Conservation (phyloP, 306 rosid species). For the peach (Prunus persica) region Prunus_persica_NCBIv2 NC_034014.1:22015501-22016000, state of each 20-base stretch:
- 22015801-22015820: not conserved
- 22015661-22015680: constrained; percentile 97
- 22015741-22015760: constrained; percentile 93
- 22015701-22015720: constrained; percentile 90
- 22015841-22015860: not conserved
- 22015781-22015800: not conserved
- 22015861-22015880: not conserved
- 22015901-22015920: not conserved
- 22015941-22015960: not conserved
- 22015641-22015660: constrained; percentile 85
- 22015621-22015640: constrained; percentile 92
- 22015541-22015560: constrained; percentile 88
- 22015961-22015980: not conserved
- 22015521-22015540: constrained; percentile 89
- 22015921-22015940: not conserved
- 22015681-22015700: constrained; percentile 87
- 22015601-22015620: constrained; percentile 92
- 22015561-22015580: constrained; percentile 92
- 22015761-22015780: constrained; percentile 65
- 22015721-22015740: constrained; percentile 87
- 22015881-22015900: not conserved
- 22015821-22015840: not conserved
- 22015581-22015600: constrained; percentile 88
- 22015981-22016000: not conserved
- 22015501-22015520: constrained; percentile 90